Percentiles rank a stretch among this genome's conserved stretches.
Conservation (phyloP, 2,329 filamentous ascomycete genomes). For the Aureobasidium lini region DNA sequence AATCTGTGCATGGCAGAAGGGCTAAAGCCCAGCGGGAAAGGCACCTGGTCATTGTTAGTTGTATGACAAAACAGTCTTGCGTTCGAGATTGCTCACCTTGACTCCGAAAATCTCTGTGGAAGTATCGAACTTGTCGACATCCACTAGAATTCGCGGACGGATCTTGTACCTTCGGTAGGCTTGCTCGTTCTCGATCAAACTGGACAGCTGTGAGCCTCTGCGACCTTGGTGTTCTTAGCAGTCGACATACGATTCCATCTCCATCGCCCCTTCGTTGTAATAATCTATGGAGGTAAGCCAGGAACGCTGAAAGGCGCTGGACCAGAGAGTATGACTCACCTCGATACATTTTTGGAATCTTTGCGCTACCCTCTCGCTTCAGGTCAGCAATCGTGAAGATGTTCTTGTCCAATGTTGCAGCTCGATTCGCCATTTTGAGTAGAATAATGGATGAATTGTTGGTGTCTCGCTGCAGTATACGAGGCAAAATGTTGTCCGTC, state of each 20-base stretch:
- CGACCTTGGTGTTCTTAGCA: neutral
- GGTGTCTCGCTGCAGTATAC: too few relatives aligned
- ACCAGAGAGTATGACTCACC: neutral
- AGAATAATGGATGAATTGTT: too few relatives aligned
- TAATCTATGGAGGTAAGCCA: neutral
- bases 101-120: conserved; percentile 39
- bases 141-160: conserved; percentile 29
- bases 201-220: neutral
- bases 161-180: conserved; percentile 9
- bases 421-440: neutral
- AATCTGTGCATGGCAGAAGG: conserved; percentile 42
- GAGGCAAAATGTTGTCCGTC: too few relatives aligned
- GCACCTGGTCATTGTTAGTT: neutral
- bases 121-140: conserved; percentile 32
- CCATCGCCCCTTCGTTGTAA: neutral
- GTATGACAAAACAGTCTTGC: too few relatives aligned
- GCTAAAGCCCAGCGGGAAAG: conserved; percentile 39
- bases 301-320: too few relatives aligned
- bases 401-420: neutral
- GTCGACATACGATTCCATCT: neutral
- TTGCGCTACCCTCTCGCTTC: neutral
- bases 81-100: conserved; percentile 19
- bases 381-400: neutral
- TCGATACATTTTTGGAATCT: neutral
- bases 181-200: neutral